phyloP scores from a whole-genome alignment of 129 eudicot genomes.

The Tanacetum coccineum region DNA sequence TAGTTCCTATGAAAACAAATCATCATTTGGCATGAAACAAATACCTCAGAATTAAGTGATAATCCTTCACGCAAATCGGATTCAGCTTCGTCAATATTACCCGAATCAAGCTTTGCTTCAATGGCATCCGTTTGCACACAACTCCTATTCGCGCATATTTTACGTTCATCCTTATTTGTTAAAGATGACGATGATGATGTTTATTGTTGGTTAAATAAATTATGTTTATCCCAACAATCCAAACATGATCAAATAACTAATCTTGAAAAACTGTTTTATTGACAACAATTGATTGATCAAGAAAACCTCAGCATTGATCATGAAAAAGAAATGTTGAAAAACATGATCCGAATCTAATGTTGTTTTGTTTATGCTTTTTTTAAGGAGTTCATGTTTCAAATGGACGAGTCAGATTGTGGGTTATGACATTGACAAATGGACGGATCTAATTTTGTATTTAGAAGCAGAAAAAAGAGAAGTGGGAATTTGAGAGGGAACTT shows the following conservation, averaged over 20 bases:
- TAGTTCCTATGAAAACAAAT: too few species aligned
- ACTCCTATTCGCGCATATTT: constrained; percentile 71
- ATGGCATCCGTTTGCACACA: constrained; percentile 52
- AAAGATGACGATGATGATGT: constrained; percentile 28
- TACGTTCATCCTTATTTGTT: constrained; percentile 41
- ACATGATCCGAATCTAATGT: constrained; percentile 8
- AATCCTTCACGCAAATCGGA: constrained; percentile 75
- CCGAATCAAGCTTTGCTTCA: constrained; percentile 80
- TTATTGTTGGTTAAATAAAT: constrained; percentile 13
- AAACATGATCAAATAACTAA: too few species aligned
- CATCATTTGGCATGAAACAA: too few species aligned
- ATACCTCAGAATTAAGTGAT: constrained; percentile 87
- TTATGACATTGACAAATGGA: constrained; percentile 10
- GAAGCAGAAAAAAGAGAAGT: too few species aligned
- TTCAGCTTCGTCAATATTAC: constrained; percentile 82
- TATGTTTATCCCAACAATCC: too few species aligned
- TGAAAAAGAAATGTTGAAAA: not conserved
- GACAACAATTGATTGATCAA: not conserved
- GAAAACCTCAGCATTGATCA: too few species aligned
- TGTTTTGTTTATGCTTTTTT: not conserved
- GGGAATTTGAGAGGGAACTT: too few species aligned
- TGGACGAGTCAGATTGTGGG: constrained; percentile 24
- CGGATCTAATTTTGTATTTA: too few species aligned
- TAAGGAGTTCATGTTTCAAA: not conserved
- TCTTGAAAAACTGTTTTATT: too few species aligned